Evolutionary conservation across 2,329 filamentous ascomycete genomes (phyloP).

Genomic region (Fusarium sp.): DNA sequence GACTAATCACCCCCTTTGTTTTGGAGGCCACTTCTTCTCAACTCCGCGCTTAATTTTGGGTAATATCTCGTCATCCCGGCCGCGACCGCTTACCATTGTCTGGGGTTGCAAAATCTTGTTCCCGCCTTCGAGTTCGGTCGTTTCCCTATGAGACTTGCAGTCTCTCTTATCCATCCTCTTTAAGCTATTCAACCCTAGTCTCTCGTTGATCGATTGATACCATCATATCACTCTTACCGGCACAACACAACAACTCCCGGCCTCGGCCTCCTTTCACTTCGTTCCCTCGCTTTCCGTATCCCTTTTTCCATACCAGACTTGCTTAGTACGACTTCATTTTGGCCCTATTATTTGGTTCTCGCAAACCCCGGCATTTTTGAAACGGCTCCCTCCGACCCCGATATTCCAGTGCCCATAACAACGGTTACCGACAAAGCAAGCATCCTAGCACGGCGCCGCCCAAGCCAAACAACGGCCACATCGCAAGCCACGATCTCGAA

Average conservation of each 20-base stretch:
- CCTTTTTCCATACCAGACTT: constrained; percentile 37
- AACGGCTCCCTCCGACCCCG: constrained; percentile 37
- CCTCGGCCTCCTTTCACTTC: constrained; percentile 24
- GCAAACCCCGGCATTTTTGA: constrained; percentile 40
- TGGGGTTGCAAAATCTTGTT: constrained; percentile 32
- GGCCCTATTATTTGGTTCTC: constrained; percentile 32
- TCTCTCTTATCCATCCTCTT: not conserved
- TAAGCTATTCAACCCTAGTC: constrained; percentile 19
- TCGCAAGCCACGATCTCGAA: constrained; percentile 10
- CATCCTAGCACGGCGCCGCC: constrained; percentile 17
- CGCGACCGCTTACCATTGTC: constrained; percentile 15
- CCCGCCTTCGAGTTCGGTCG: constrained; percentile 15
- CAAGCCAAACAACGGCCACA: constrained; percentile 10
- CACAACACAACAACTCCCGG: constrained; percentile 12
- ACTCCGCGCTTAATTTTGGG: constrained; percentile 27
- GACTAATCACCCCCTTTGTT: constrained; percentile 21
- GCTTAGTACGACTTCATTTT: constrained; percentile 30
- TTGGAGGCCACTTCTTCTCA: constrained; percentile 22
- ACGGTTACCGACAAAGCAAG: constrained; percentile 21
- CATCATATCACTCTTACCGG: constrained; percentile 6
- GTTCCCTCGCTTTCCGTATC: constrained; percentile 34
- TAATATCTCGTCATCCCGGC: constrained; percentile 32
- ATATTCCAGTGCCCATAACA: constrained; percentile 38
- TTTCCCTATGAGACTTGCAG: constrained; percentile 12
- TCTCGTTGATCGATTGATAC: constrained; percentile 40